These are phyloP conservation scores for Colletotrichum endophyticum DNA, from an alignment of 2,329 filamentous ascomycete genomes.

Conservation along the genomic window DNA sequence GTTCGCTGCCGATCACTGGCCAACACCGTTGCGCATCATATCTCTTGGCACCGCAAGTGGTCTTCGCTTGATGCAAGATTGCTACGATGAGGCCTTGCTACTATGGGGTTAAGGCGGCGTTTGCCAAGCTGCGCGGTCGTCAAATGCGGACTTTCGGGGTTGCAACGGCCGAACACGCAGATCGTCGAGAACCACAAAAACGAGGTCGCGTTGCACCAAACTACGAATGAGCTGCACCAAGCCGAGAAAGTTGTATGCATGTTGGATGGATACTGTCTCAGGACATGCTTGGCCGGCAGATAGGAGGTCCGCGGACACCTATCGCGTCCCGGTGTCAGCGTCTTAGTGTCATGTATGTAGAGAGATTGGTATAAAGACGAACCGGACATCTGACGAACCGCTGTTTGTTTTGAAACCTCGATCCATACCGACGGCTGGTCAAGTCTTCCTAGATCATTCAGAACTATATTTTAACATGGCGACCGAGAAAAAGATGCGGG, in stretches of 20 bases:
- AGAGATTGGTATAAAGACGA: background rate
- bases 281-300: background rate
- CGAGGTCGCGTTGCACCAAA: background rate
- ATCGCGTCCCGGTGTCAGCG: background rate
- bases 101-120: background rate
- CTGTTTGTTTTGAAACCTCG: too few relatives aligned
- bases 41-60: background rate
- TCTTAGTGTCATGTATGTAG: background rate
- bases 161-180: background rate
- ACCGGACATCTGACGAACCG: background rate
- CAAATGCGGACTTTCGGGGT: background rate
- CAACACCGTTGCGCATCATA: background rate
- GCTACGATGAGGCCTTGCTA: background rate
- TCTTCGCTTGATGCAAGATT: background rate
- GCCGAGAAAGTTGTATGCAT: background rate
- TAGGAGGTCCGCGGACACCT: background rate
- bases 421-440: too few relatives aligned
- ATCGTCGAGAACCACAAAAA: background rate
- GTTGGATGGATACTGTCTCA: background rate
- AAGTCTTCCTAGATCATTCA: background rate
- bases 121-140: background rate
- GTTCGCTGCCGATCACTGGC: background rate
- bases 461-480: background rate
- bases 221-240: background rate
- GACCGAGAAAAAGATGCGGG: background rate